Conservation (phyloP, 352 stramenopile genomes). For the Stephanocyclus meneghinianus region DNA sequence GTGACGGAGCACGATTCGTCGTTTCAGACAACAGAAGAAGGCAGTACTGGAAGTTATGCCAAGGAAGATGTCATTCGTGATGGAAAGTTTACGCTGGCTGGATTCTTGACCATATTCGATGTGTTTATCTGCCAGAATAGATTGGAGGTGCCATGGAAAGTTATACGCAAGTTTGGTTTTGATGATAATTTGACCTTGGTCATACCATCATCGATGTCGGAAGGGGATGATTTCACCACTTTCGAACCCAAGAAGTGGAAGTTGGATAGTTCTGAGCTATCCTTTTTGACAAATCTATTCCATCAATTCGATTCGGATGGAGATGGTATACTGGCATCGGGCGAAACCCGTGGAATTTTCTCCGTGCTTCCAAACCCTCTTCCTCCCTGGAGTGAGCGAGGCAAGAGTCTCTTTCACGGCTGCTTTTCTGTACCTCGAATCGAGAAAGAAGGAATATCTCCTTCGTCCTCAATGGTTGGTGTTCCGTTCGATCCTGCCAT, state of each 20-base stretch:
- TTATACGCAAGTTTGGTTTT: constrained; percentile 71
- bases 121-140: constrained; percentile 78
- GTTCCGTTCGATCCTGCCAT: constrained; percentile 22
- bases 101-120: constrained; percentile 80
- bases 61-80: constrained; percentile 60
- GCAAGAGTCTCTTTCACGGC: constrained; percentile 52
- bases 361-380: constrained; percentile 59
- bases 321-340: constrained; percentile 59
- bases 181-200: constrained; percentile 68
- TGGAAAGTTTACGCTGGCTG: constrained; percentile 71
- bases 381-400: constrained; percentile 68
- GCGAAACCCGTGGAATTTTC: constrained; percentile 67
- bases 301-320: constrained; percentile 70
- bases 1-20: constrained; percentile 14
- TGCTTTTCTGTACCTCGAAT: constrained; percentile 61
- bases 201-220: constrained; percentile 51
- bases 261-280: constrained; percentile 43
- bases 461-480: constrained; percentile 16
- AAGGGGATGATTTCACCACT: constrained; percentile 24
- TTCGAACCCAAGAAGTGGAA: constrained; percentile 34
- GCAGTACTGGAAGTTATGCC: constrained; percentile 20
- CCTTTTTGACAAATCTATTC: constrained; percentile 69
- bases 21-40: neutral
- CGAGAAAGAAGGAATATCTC: constrained; percentile 28
- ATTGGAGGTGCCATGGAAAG: constrained; percentile 75